These are phyloP conservation scores for Asterophora lycoperdoides DNA, from an alignment of 768 basidiomycete species.

Conservation along the genomic window DNA sequence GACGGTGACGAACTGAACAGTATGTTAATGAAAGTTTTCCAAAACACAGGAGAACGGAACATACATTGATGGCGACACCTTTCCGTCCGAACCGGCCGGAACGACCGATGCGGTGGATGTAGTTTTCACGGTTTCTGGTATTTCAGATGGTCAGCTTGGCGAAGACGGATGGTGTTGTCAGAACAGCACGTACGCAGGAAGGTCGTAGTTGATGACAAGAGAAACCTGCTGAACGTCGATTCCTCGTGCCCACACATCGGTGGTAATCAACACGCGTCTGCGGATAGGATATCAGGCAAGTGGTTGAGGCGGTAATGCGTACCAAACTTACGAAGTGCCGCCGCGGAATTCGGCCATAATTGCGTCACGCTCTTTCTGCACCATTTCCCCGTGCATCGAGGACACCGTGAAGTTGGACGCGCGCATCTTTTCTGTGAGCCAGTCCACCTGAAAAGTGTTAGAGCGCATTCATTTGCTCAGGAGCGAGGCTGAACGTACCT, in stretches of 20 bases:
- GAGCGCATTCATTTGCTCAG: slow-evolving; percentile 3
- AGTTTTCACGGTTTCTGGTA: slow-evolving; percentile 93
- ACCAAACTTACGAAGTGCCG: slow-evolving; percentile 72
- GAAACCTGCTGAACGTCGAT: slow-evolving; percentile 99
- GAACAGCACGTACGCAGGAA: slow-evolving; percentile 68
- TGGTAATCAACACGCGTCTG: slow-evolving; percentile 92
- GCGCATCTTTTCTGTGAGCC: slow-evolving; percentile 98
- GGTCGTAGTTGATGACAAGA: slow-evolving; percentile 94
- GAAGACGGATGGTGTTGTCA: background rate
- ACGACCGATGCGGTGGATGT: slow-evolving; percentile 99
- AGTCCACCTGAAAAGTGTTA: slow-evolving; percentile 66
- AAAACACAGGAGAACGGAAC: slow-evolving; percentile 22
- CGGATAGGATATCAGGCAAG: background rate
- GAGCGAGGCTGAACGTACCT: slow-evolving; percentile 48
- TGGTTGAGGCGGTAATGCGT: background rate
- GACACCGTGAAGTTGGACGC: slow-evolving; percentile 99
- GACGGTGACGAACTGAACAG: slow-evolving; percentile 78
- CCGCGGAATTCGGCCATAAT: slow-evolving; percentile 97
- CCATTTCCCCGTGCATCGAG: slow-evolving; percentile 95
- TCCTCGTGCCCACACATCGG: slow-evolving; percentile 96
- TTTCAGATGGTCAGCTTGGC: background rate
- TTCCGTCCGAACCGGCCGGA: slow-evolving; percentile 99
- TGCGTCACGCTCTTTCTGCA: slow-evolving; percentile 90
- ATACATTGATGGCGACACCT: slow-evolving; percentile 98
- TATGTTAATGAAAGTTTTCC: slow-evolving; percentile 11